These are phyloP conservation scores for Spongispora temasekensis DNA, from an alignment of 1,284 basidiomycete species.

Conservation along the genomic window DNA sequence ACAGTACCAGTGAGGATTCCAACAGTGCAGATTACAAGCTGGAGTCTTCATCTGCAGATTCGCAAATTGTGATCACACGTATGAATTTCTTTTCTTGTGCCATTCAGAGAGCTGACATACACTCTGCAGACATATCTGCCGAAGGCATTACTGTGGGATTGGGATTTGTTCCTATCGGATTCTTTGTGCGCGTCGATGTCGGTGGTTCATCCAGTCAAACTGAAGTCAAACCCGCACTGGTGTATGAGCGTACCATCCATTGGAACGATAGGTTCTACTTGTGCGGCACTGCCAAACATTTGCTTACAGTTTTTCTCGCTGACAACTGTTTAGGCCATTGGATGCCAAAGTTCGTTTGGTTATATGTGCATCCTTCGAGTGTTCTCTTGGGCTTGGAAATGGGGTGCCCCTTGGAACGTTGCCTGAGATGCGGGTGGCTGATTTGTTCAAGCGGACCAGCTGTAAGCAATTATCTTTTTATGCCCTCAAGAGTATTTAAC, in stretches of 20 bases:
- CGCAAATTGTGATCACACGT: slow-evolving; percentile 2
- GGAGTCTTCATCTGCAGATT: background rate
- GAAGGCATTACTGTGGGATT: slow-evolving; percentile 4
- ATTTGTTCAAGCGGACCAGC: background rate
- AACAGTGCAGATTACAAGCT: background rate
- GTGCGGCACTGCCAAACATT: background rate
- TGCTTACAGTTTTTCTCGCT: background rate
- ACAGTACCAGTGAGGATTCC: background rate
- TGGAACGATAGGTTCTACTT: slow-evolving; percentile 17
- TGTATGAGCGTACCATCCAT: slow-evolving; percentile 5
- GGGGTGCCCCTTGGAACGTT: slow-evolving; percentile 7
- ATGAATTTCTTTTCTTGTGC: background rate
- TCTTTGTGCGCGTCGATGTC: slow-evolving; percentile 12
- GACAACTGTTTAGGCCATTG: slow-evolving; percentile 9
- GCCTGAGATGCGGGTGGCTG: background rate
- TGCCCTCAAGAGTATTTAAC: background rate
- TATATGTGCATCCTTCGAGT: slow-evolving; percentile 19
- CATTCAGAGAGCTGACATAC: background rate
- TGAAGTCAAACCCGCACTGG: slow-evolving; percentile 1
- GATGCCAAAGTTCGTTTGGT: slow-evolving; percentile 2
- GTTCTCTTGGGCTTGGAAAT: slow-evolving; percentile 9
- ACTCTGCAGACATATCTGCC: slow-evolving; percentile 9
- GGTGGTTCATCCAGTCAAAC: slow-evolving; percentile 2
- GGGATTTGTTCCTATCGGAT: slow-evolving; percentile 14
- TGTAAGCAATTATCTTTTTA: background rate